Evolutionary conservation across 106 monocot species (phyloP).

Genomic region (Vanilla planifolia): DNA sequence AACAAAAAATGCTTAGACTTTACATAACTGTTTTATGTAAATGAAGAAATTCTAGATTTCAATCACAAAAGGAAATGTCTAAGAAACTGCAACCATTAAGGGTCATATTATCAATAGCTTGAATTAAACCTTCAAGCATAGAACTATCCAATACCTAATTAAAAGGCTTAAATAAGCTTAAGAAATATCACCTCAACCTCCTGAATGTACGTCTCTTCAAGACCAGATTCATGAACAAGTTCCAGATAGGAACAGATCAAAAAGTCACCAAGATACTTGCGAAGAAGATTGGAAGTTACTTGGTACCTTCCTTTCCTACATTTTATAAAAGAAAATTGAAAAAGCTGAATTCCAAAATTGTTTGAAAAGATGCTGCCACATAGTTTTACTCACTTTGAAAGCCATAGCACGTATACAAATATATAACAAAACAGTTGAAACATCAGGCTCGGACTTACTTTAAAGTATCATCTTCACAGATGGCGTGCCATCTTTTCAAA

Average conservation of each 20-base stretch:
- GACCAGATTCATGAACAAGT: conserved; percentile 68
- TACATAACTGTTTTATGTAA: too few species aligned
- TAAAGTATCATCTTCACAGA: conserved; percentile 67
- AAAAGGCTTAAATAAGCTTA: background rate
- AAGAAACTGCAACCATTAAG: too few species aligned
- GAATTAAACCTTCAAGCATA: too few species aligned
- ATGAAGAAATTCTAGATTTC: too few species aligned
- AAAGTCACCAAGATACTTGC: conserved; percentile 95
- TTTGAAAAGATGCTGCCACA: background rate
- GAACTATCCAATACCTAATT: too few species aligned
- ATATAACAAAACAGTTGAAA: background rate
- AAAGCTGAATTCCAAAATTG: too few species aligned
- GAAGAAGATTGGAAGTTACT: conserved; percentile 51
- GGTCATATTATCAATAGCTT: too few species aligned
- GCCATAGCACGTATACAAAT: background rate
- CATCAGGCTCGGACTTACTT: conserved; percentile 36
- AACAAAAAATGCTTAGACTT: too few species aligned
- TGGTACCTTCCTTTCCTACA: conserved; percentile 67
- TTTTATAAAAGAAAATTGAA: conserved; percentile 3
- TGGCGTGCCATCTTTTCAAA: conserved; percentile 73
- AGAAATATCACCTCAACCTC: conserved; percentile 77
- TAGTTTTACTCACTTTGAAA: background rate
- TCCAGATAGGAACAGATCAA: conserved; percentile 81
- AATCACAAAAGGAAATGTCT: too few species aligned
- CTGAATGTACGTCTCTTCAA: conserved; percentile 73